These are phyloP conservation scores for Coemansia sp. DNA, from an alignment of 192 early-diverging fungal species.

Conservation along the genomic window DNA sequence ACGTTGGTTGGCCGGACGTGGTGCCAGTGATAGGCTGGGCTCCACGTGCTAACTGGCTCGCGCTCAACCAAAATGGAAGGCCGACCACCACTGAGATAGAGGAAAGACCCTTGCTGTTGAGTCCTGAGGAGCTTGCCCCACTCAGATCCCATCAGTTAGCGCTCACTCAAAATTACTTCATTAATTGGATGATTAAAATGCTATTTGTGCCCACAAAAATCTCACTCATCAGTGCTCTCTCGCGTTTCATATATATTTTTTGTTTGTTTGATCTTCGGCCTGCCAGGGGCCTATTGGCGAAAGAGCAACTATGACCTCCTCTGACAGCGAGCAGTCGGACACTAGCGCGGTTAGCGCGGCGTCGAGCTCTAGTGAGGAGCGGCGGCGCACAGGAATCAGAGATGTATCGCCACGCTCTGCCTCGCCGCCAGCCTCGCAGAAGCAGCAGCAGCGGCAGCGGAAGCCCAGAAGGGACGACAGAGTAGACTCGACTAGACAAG, in stretches of 20 bases:
- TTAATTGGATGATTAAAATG: background rate
- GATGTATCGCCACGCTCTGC: background rate
- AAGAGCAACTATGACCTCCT: background rate
- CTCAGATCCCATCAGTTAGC: background rate
- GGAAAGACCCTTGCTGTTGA: too few relatives aligned
- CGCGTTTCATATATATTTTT: constrained; percentile 4
- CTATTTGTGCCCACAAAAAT: constrained; percentile 10
- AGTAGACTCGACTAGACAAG: background rate
- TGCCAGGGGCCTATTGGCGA: background rate
- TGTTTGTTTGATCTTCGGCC: background rate
- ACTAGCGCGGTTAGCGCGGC: constrained; percentile 4
- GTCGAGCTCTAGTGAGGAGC: background rate
- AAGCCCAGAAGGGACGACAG: background rate
- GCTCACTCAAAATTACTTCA: background rate
- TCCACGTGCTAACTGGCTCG: too few relatives aligned
- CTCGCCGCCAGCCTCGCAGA: background rate
- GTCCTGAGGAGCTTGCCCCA: too few relatives aligned
- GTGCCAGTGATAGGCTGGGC: too few relatives aligned
- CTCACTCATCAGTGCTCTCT: too few relatives aligned
- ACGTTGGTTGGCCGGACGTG: background rate
- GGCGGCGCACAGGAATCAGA: background rate
- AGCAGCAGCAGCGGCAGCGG: too few relatives aligned
- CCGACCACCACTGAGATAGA: too few relatives aligned
- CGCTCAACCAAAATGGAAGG: too few relatives aligned
- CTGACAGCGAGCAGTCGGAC: constrained; percentile 9